Evolutionary conservation across 2,329 filamentous ascomycete genomes (phyloP).

Genomic region (Fusarium sp.): DNA sequence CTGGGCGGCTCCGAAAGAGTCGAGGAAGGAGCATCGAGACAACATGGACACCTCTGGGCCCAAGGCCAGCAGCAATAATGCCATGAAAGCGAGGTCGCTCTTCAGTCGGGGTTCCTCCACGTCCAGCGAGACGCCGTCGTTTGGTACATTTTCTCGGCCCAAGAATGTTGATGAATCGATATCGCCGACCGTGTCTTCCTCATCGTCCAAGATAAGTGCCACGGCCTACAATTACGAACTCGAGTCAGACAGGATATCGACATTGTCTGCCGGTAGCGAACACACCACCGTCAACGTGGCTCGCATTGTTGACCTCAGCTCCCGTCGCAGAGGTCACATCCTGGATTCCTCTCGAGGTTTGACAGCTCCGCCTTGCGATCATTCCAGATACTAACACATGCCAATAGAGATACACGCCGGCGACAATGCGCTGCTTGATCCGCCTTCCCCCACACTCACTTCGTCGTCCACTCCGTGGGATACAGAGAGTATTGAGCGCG

Average conservation of each 20-base stretch:
- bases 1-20: conserved; percentile 37
- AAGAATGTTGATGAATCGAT: conserved; percentile 1
- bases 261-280: conserved; percentile 11
- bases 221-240: conserved; percentile 8
- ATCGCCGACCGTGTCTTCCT: conserved; percentile 13
- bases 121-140: conserved; percentile 11
- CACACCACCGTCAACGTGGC: conserved; percentile 4
- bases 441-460: conserved; percentile 7
- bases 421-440: not conserved
- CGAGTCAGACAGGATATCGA: conserved; percentile 24
- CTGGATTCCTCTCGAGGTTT: conserved; percentile 5
- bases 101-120: conserved; percentile 30
- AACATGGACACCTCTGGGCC: conserved; percentile 14
- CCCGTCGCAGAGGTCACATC: conserved; percentile 6
- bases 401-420: not conserved
- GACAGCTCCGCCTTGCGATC: accelerated
- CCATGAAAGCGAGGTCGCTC: conserved; percentile 13
- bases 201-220: conserved; percentile 11
- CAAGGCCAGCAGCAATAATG: conserved; percentile 3
- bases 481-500: conserved; percentile 1
- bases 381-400: not conserved
- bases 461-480: conserved; percentile 9
- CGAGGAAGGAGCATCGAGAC: conserved; percentile 38
- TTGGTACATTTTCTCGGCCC: conserved; percentile 1
- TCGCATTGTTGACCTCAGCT: conserved; percentile 3